phyloP scores from a whole-genome alignment of 2,329 filamentous ascomycete species.

The Monosporascus sp. region DNA sequence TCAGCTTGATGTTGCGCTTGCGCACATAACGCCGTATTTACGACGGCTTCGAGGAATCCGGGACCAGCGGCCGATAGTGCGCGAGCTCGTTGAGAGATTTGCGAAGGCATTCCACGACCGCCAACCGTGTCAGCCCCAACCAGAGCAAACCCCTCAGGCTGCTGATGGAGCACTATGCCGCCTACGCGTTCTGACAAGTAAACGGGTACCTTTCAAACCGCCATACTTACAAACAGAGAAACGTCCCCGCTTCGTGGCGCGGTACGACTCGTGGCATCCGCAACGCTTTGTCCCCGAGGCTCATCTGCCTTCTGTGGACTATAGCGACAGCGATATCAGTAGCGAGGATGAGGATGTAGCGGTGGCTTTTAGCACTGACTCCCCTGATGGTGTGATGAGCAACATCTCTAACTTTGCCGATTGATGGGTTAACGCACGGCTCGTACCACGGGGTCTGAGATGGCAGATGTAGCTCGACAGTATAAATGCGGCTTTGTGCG shows the following conservation, averaged over 20 bases:
- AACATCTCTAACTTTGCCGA: too few species aligned
- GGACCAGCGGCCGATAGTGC: background rate
- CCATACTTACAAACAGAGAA: slow-evolving; percentile 7
- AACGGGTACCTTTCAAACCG: slow-evolving; percentile 2
- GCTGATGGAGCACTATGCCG: background rate
- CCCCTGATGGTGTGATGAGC: too few species aligned
- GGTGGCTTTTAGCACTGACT: slow-evolving; percentile 2
- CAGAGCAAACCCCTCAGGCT: background rate
- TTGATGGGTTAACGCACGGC: too few species aligned
- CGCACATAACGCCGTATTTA: background rate
- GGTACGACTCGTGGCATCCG: slow-evolving; percentile 10
- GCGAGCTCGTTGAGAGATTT: slow-evolving; percentile 1
- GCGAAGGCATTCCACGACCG: slow-evolving; percentile 1
- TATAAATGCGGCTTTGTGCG: too few species aligned
- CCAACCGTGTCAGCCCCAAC: background rate
- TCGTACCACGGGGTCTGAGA: too few species aligned
- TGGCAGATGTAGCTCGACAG: too few species aligned
- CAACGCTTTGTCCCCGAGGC: slow-evolving; percentile 3
- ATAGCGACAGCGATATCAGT: slow-evolving; percentile 4
- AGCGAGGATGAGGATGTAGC: slow-evolving; percentile 9
- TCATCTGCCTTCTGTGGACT: background rate
- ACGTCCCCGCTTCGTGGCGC: slow-evolving; percentile 4
- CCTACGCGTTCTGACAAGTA: slow-evolving; percentile 9
- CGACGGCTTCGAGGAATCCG: background rate
- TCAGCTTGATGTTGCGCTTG: slow-evolving; percentile 8